phyloP scores from a whole-genome alignment of 179 eudicot species.

The Patellifolia procumbens region DNA sequence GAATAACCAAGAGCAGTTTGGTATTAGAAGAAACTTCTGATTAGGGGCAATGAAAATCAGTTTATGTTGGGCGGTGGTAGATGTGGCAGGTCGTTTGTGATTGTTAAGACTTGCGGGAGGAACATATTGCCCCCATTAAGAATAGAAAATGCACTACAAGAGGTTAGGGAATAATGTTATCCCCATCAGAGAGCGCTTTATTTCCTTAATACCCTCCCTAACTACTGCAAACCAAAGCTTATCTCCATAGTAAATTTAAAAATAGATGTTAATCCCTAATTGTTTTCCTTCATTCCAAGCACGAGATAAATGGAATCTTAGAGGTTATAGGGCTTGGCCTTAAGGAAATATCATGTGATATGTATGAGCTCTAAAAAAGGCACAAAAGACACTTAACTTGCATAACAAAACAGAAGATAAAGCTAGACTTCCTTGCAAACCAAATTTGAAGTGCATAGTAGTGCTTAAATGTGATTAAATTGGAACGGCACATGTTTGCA shows the following conservation, averaged over 20 bases:
- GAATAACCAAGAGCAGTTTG: neutral
- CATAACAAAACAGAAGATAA: neutral
- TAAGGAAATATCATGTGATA: neutral
- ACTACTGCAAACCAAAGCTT: neutral
- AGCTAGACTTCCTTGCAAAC: neutral
- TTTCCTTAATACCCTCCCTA: neutral
- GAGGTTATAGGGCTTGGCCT: neutral
- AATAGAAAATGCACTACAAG: neutral
- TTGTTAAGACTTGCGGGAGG: neutral
- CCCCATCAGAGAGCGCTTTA: neutral
- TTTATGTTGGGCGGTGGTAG: neutral
- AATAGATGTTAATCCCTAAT: neutral
- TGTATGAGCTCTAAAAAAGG: neutral
- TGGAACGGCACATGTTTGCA: neutral
- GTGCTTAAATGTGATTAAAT: neutral
- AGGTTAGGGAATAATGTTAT: neutral
- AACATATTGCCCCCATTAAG: neutral
- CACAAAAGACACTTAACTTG: neutral
- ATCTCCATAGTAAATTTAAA: neutral
- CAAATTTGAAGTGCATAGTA: neutral
- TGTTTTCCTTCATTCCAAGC: neutral
- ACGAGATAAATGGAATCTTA: neutral
- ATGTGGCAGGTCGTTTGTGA: neutral
- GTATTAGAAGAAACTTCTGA: neutral
- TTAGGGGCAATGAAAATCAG: neutral